Evolutionary conservation across 805 yeast species (phyloP), one percentile per base, ranked within the genome.

Genomic region (Yamadazyma nakazawae): DNA sequence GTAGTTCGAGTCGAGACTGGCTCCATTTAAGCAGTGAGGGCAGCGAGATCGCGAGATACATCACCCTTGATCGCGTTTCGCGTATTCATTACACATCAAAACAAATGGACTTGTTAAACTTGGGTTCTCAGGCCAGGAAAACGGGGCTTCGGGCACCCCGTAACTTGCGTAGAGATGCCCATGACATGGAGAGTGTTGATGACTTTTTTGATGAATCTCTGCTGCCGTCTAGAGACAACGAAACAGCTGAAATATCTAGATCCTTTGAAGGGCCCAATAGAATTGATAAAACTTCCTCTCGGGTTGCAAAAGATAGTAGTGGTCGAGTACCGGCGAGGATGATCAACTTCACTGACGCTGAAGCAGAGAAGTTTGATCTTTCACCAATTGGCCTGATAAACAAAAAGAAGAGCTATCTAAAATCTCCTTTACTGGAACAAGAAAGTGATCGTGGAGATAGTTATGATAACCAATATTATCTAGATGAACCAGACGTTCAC

Each of bases 121-220:
- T 73, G n/a, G 90, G 90, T 1, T 66, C 72, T 31, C 73, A 70
- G 56, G 79, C 89, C 35, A 72, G 91, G n/a, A 82, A 80, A 57
- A 82, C 88, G 0, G 89, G 89, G 6, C 63, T 82, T 14, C 64
- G 64, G 43, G 78, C 78, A 8, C 74, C 68, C 38, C 64, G 64
- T 19, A 68, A 72, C 48, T 64, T 84, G 28, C 67, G 67, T 37
- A 74, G 76, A 54, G 86, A 84, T 59, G 72, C 74, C 41, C 75
- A 80, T 54, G 79, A 84, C 24, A 76, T 84, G 79, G 91, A 85
- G 55, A 85, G 81, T 54, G 59, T 85, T 13, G 83, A 81, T 52
- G 89, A 83, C 46, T 85, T 84, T 60, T 85, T 84, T 45, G 73
- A 71, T 39, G 85, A 81, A n/a, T 34, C 37, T 34, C 37, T 34